phyloP scores from a whole-genome alignment of 495 filamentous ascomycete species.

The Trichoderma reesei region DNA sequence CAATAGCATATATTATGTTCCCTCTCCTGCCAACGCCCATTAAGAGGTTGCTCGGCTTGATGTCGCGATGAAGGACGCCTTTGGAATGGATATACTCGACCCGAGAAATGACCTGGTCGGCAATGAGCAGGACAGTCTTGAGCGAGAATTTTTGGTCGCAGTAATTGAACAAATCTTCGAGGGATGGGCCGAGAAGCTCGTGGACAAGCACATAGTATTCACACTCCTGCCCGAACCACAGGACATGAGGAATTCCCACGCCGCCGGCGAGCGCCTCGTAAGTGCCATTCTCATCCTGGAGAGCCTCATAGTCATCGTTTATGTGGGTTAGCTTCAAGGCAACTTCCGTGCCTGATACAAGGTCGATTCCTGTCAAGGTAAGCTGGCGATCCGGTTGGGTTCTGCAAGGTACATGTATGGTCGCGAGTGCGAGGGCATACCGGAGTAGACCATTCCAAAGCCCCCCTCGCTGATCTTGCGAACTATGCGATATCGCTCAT shows the following conservation, averaged over 20 bases:
- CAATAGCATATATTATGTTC: conserved; percentile 99
- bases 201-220: conserved; percentile 99
- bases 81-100: conserved; percentile 99
- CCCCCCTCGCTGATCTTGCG: no score
- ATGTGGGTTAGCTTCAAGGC: no score
- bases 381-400: no score
- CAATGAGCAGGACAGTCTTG: conserved; percentile 95
- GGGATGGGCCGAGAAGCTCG: conserved; percentile 92
- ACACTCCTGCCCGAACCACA: conserved; percentile 99
- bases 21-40: conserved; percentile 99
- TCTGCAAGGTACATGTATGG: no score
- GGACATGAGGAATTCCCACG: conserved; percentile 97
- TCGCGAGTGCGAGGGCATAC: no score
- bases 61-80: conserved; percentile 99
- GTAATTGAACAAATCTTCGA: conserved; percentile 99
- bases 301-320: no score
- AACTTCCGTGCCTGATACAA: no score
- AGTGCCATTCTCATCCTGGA: conserved; percentile 98
- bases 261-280: conserved; percentile 99
- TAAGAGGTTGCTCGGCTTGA: conserved; percentile 99
- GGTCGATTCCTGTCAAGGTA: no score
- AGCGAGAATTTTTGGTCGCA: conserved; percentile 99
- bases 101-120: conserved; percentile 97
- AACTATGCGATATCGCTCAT: no score
- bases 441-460: no score